phyloP scores from a whole-genome alignment of 331 rosid species.

The Pyracantha coccinea region DNA sequence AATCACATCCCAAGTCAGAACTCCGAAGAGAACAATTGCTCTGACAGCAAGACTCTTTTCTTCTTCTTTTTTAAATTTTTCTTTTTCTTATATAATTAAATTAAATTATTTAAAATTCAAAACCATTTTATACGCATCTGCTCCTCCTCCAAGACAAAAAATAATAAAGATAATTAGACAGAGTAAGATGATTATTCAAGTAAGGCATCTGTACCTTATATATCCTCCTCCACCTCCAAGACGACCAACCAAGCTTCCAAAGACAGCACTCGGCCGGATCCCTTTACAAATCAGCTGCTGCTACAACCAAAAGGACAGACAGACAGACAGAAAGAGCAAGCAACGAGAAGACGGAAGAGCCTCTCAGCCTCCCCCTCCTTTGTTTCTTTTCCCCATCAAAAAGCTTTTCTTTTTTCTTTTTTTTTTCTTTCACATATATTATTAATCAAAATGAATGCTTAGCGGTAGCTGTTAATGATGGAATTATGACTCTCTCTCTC shows the following conservation, averaged over 20 bases:
- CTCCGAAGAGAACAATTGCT: background rate
- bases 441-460: too few species aligned
- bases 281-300: slow-evolving; percentile 3
- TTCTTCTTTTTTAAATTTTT: background rate
- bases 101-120: background rate
- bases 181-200: background rate
- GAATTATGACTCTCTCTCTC: background rate
- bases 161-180: background rate
- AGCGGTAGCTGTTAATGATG: background rate
- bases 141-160: background rate
- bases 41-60: background rate
- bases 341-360: slow-evolving; percentile 7
- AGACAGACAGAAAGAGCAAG: background rate
- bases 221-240: too few species aligned
- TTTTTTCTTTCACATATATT: too few species aligned
- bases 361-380: slow-evolving; percentile 29
- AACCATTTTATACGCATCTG: background rate
- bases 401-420: too few species aligned
- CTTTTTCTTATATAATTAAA: too few species aligned
- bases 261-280: background rate
- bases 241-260: slow-evolving; percentile 18
- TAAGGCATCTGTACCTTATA: slow-evolving; percentile 21
- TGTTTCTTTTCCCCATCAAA: slow-evolving; percentile 20
- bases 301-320: background rate
- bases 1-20: background rate